Conservation (phyloP, 2,329 filamentous ascomycete genomes). For the Diaporthe vaccinii region DNA sequence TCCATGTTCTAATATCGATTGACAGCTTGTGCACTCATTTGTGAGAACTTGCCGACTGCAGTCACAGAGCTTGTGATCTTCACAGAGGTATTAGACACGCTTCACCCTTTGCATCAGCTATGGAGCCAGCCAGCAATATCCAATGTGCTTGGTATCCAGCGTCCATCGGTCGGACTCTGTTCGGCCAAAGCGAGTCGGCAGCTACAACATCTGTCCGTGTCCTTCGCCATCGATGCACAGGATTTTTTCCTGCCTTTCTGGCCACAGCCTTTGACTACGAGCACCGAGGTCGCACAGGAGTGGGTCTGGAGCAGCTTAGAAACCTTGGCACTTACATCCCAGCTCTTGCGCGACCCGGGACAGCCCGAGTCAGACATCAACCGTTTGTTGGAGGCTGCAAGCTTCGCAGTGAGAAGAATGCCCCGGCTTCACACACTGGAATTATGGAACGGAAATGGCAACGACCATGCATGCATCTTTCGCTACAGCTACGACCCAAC, state of each 20-base stretch:
- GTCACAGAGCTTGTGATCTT: neutral
- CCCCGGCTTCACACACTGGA: neutral
- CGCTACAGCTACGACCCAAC: neutral
- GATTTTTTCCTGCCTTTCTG: neutral
- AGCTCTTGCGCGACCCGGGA: neutral
- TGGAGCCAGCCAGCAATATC: too few species aligned
- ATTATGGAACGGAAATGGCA: neutral
- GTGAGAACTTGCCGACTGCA: neutral
- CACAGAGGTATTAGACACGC: neutral
- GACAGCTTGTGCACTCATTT: neutral
- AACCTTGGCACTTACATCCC: neutral
- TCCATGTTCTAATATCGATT: neutral
- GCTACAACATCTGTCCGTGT: neutral
- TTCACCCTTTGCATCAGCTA: neutral
- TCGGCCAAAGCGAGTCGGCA: neutral
- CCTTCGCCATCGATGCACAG: neutral
- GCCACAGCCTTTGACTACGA: neutral
- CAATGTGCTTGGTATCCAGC: neutral
- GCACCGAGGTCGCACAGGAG: too few species aligned
- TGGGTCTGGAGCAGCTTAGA: neutral
- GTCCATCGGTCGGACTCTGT: neutral
- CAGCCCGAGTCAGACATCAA: neutral
- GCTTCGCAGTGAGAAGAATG: neutral
- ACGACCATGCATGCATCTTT: neutral
- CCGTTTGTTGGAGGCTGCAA: neutral